These are phyloP conservation scores for Suillus clintonianus DNA, from an alignment of 768 basidiomycete genomes.

Conservation along the genomic window DNA sequence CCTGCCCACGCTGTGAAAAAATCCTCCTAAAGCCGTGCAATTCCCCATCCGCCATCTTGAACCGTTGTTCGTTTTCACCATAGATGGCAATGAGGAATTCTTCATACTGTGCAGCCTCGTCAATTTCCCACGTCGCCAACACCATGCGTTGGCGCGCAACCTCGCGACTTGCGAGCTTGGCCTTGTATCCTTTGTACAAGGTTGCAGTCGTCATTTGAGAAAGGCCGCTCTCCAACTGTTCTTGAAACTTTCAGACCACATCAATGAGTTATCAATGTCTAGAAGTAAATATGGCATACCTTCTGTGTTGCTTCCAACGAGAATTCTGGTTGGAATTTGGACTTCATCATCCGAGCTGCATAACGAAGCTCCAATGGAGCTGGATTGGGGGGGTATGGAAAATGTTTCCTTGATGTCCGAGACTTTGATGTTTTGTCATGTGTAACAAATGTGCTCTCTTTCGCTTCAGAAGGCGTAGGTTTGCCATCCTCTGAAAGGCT, in stretches of 20 bases:
- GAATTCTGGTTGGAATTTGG: neutral
- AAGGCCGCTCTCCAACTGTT: neutral
- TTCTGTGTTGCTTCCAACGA: neutral
- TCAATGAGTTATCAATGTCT: neutral
- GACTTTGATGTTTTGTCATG: neutral
- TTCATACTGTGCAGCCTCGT: neutral
- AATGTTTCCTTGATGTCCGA: neutral
- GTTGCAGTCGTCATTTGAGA: neutral
- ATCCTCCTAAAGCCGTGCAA: neutral
- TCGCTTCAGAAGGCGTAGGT: no score
- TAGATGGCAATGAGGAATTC: neutral
- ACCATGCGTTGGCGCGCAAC: neutral
- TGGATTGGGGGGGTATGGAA: neutral
- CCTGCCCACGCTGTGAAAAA: neutral
- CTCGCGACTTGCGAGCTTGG: neutral
- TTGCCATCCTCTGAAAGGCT: no score
- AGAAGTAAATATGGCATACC: neutral
- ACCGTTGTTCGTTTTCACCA: neutral
- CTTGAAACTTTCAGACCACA: neutral
- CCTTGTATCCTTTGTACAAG: neutral
- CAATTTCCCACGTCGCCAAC: neutral
- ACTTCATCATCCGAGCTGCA: neutral
- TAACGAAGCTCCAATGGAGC: neutral
- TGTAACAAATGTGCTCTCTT: no score
- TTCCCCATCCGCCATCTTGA: neutral